These are phyloP conservation scores for Colletotrichum sp. DNA, from an alignment of 2,329 filamentous ascomycete species.

Conservation along the genomic window DNA sequence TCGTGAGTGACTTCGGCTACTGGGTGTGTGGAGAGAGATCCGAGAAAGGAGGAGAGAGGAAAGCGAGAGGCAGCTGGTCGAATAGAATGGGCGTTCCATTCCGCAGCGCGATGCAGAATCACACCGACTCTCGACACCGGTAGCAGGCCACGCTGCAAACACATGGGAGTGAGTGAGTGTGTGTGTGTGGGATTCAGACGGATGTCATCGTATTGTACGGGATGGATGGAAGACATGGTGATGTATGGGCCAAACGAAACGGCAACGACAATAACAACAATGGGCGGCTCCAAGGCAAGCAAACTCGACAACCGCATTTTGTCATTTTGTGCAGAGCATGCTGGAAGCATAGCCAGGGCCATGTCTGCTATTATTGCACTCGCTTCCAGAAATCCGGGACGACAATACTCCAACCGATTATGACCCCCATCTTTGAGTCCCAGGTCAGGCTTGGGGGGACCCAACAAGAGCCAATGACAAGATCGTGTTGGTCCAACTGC, in stretches of 20 bases:
- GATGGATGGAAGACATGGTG: not conserved
- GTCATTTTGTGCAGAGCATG: not conserved
- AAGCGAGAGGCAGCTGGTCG: not conserved
- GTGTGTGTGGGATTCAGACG: not conserved
- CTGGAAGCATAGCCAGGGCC: not conserved
- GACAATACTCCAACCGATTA: not conserved
- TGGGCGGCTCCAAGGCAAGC: not conserved
- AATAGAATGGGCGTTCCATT: not conserved
- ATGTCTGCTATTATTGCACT: not conserved
- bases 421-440: conserved; percentile 4
- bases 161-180: not conserved
- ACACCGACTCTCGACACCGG: conserved; percentile 10
- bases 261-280: not conserved
- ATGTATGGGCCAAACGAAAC: not conserved
- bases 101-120: conserved; percentile 4
- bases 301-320: not conserved
- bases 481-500: conserved; percentile 1
- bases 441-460: not conserved
- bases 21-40: not conserved
- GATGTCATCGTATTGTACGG: not conserved
- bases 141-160: conserved; percentile 7
- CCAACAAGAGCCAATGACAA: conserved; percentile 1
- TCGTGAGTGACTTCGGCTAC: not conserved
- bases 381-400: conserved; percentile 8
- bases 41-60: not conserved